These are phyloP conservation scores for Aspergillus sclerotiicarbonarius DNA, from an alignment of 495 filamentous ascomycete species.

Conservation along the genomic window DNA sequence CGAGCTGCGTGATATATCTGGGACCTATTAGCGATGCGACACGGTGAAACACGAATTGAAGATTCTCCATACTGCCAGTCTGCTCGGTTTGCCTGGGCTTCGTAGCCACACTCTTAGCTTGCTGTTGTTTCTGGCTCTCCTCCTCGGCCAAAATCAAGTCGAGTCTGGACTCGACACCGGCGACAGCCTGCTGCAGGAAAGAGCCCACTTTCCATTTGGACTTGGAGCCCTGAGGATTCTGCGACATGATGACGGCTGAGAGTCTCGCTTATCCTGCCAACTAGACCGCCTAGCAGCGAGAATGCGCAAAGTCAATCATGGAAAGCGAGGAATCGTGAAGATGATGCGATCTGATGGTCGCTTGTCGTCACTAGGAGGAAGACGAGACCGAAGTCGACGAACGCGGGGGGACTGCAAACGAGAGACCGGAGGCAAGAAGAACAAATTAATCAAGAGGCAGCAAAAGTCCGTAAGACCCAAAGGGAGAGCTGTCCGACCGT, in stretches of 20 bases:
- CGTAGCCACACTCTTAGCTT: constrained; percentile 20
- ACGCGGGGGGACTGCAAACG: constrained; percentile 5
- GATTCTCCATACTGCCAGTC: constrained; percentile 20
- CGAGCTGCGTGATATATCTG: constrained; percentile 53
- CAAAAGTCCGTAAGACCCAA: constrained; percentile 1
- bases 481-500: constrained; percentile 1
- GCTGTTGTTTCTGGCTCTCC: constrained; percentile 43
- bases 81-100: constrained; percentile 25
- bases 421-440: constrained; percentile 6
- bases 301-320: constrained; percentile 23
- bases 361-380: constrained; percentile 16
- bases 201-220: constrained; percentile 59
- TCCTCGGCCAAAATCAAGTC: constrained; percentile 88
- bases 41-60: background rate
- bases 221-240: constrained; percentile 33
- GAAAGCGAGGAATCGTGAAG: constrained; percentile 12
- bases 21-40: constrained; percentile 21
- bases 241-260: constrained; percentile 32
- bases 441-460: background rate
- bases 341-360: constrained; percentile 21
- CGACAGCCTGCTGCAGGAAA: constrained; percentile 87
- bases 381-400: constrained; percentile 6
- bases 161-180: constrained; percentile 87
- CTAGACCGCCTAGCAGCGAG: background rate
- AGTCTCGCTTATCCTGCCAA: background rate